Base-by-base conservation (phyloP, 495 filamentous ascomycete genomes). In the Halenospora varia region DNA sequence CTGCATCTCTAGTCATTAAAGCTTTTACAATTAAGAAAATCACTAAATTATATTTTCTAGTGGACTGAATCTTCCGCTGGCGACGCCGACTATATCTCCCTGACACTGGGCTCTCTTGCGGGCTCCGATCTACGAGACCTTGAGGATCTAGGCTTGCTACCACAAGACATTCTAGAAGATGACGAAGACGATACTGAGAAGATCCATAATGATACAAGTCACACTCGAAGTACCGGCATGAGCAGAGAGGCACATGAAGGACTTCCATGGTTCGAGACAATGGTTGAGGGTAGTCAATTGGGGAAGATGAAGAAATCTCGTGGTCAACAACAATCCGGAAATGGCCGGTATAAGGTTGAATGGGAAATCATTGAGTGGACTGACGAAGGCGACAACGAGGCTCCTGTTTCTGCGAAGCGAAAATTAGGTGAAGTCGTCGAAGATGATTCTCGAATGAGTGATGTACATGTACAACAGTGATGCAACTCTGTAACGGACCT, bases 281-380 rank as follows among this genome's bases (percentile, higher is more conserved):
- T 96, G 80, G 77, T 92, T 0, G 79, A 87, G 57, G 86, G 89
- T 25, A 91, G 88, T 63, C 74, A 72, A 42, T 70, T 95, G 29
- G 89, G 89, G 10, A 79, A 72, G 18, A 69, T 92, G 65, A 85
- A 83, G 68, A 72, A 80, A 56, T 72, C 75, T 61, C 80, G 77
- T 65, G 83, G 86, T 22, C 77, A 79, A 1, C 70, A 75, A 46
- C 71, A 73, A 20, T 65, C 71, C 26, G 73, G 69, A 50, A 81
- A 87, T 66, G 82, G 84, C 10, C 75, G 71, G 13, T 79, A 79
- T 13, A 80, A 73, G 24, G 77, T 94, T 39, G 87, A 93, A 64
- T 96, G 90, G 87, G 90, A 96, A 70, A 75, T 96, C 57, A 79
- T 83, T 42, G 92, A 96, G 69, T 91, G 82, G 80, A 80, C 78